These are phyloP conservation scores for Hypoxylon sp. DNA, from an alignment of 2,329 filamentous ascomycete genomes.

Conservation along the genomic window DNA sequence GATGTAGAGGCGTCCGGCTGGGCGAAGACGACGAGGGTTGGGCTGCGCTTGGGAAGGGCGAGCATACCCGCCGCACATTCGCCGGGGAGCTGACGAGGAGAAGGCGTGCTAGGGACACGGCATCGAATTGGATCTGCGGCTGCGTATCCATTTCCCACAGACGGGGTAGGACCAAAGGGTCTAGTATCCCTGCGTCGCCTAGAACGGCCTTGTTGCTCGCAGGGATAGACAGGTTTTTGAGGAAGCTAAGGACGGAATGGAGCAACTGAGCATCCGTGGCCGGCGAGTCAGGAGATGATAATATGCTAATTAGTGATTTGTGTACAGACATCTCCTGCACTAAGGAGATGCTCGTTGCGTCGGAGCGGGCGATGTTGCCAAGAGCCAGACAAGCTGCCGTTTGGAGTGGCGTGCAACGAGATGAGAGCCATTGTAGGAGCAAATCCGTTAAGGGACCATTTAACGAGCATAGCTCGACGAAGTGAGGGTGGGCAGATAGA, in stretches of 20 bases:
- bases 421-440: slow-evolving; percentile 62
- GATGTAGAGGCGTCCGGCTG: slow-evolving; percentile 53
- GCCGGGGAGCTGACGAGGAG: slow-evolving; percentile 65
- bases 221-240: slow-evolving; percentile 74
- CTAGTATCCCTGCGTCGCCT: slow-evolving; percentile 60
- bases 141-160: slow-evolving; percentile 66
- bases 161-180: slow-evolving; percentile 61
- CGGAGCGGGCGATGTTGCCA: slow-evolving; percentile 72
- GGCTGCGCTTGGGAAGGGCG: slow-evolving; percentile 42
- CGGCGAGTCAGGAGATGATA: slow-evolving; percentile 55
- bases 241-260: slow-evolving; percentile 69
- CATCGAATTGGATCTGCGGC: slow-evolving; percentile 70
- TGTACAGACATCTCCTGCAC: slow-evolving; percentile 61
- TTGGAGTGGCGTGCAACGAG: slow-evolving; percentile 59
- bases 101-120: slow-evolving; percentile 68
- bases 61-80: slow-evolving; percentile 66
- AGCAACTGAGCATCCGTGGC: slow-evolving; percentile 63
- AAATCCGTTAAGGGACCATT: slow-evolving; percentile 57
- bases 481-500: slow-evolving; percentile 63
- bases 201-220: slow-evolving; percentile 65
- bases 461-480: slow-evolving; percentile 58
- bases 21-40: not conserved
- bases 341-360: slow-evolving; percentile 64
- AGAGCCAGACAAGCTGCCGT: slow-evolving; percentile 71
- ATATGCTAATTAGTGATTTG: slow-evolving; percentile 59